These are phyloP conservation scores for Astrothelium macrocarpum DNA, from an alignment of 495 filamentous ascomycete species.

Conservation along the genomic window DNA sequence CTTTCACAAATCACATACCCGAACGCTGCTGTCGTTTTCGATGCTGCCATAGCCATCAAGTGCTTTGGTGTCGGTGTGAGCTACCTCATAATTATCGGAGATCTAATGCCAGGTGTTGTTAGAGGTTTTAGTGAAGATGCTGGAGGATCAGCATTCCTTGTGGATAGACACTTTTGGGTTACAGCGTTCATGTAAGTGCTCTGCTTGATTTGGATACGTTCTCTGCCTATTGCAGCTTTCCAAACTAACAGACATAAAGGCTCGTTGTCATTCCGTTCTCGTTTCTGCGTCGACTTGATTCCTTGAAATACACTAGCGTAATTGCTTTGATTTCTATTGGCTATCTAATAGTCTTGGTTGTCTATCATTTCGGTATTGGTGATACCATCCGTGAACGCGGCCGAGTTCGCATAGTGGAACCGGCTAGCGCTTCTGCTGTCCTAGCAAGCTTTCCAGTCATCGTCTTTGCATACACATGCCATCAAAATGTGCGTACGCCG, in stretches of 20 bases:
- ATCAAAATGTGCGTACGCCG: constrained; percentile 65
- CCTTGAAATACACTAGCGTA: constrained; percentile 92
- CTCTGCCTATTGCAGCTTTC: not conserved
- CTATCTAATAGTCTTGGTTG: constrained; percentile 82
- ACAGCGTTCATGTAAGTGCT: constrained; percentile 80
- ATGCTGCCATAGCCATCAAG: constrained; percentile 92
- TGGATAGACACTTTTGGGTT: constrained; percentile 92
- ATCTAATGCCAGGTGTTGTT: constrained; percentile 93
- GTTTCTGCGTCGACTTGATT: constrained; percentile 83
- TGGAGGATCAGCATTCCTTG: constrained; percentile 55
- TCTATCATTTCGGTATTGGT: constrained; percentile 75
- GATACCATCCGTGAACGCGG: constrained; percentile 67
- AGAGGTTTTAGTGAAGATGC: constrained; percentile 57
- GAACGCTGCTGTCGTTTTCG: constrained; percentile 90
- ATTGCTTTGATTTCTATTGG: constrained; percentile 86
- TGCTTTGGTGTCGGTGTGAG: constrained; percentile 95
- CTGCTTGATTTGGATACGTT: constrained; percentile 2
- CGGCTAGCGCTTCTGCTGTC: constrained; percentile 66
- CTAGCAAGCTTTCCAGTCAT: constrained; percentile 87
- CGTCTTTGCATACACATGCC: constrained; percentile 96
- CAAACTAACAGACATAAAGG: constrained; percentile 36
- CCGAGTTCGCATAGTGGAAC: constrained; percentile 59
- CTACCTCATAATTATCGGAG: constrained; percentile 97
- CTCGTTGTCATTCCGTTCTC: constrained; percentile 88
- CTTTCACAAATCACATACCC: constrained; percentile 93